Base-by-base conservation (phyloP, 139 green algal species). In the Auxenochlorella pyrenoidosa region DNA sequence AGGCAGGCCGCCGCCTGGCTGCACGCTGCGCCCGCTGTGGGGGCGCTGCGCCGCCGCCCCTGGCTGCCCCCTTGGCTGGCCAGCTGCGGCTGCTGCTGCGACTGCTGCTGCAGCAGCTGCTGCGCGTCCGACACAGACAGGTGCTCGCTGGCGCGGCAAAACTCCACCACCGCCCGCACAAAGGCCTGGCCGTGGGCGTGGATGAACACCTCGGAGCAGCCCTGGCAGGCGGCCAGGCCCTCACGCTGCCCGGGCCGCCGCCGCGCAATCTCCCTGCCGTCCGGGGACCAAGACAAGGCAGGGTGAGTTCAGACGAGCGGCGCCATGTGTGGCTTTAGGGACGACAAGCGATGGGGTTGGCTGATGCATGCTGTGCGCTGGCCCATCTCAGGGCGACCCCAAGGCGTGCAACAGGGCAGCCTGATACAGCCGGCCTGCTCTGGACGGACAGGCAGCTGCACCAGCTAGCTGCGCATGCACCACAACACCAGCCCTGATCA, bases 201-300 rank as follows among this genome's bases (percentile, higher is more conserved):
- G 18, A 89, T 34, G 41, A 90, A 89, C 16, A 60, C 26, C 41
- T 76, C 47, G 38, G 66, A 66, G 76, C 82, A 90, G 34, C 87
- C 87, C 34, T 85, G 34, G 43, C 78, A 88, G 44, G 51, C 16
- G 43, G 65, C 59, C 34, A 90, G 87, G 44, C 32, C 40, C 12
- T 71, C 34, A 2, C 12, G 38, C 36, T 77, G 26, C 40, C 58
- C 83, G 18, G 87, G 82, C 3, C 87, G 87, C 76, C 34, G 72
- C 30, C 82, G 75, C 63, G 68, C 70, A 34, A 90, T 77, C 76
- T 90, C 87, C 87, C 54, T 63, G 54, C 54, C 8, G 47, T 6
- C 47, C 8, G 47, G 47, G 6, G 54, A 63, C 15, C 54, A 63
- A 2, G 2, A 13, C 54, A 63, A 22, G 54, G 54, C 3, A 13